Base-by-base conservation (phyloP, 129 eudicot species). In the Chrysanthemum makinoi region DNA sequence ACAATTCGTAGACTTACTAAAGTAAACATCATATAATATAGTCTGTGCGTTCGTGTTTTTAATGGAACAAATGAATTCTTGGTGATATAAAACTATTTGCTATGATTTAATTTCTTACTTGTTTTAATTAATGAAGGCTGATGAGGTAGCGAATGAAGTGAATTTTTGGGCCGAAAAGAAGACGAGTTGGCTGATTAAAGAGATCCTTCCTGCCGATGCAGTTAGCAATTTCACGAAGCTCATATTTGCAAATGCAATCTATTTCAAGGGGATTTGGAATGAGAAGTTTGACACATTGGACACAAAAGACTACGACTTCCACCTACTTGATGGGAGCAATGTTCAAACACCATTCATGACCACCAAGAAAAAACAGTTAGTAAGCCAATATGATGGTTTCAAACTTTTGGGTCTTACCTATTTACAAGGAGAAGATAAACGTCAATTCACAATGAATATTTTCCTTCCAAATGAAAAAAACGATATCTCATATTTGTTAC, bases 261-360 rank as follows among this genome's bases (percentile, higher is more conserved):
- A 87, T 50, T 92, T 89, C 74, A 92, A 92, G 76, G 98, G 98
- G 68, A 72, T 84, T 22, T 92, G 98, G 96, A 70, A 19, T n/a
- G 76, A 85, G 28, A 86, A 83, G 44, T 92, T 92, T 43, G 88
- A 92, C 51, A 76, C 80, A 18, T 77, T 86, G 9, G 7, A 43
- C 20, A 86, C 98, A 17, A 80, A 77, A 74, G 85, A 86, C 33
- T 62, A 52, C 17, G 86, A 88, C 35, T 91, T 91, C 60, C 83
- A 86, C 81, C 94, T 91, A 53, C 70, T 86, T 2, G 64, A 81
- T 44, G 89, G 91, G 7, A 83, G 28, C 72, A 58, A 85, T 57
- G 74, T 83, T 57, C 71, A 73, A 70, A 91, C 44, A 11, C 95
- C 96, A 17, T 89, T 86, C 86, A 92, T 89, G 96, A 92, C 86